These are phyloP conservation scores for Uronychia binucleata DNA, from an alignment of 73 alveolate genomes.

Conservation along the genomic window DNA sequence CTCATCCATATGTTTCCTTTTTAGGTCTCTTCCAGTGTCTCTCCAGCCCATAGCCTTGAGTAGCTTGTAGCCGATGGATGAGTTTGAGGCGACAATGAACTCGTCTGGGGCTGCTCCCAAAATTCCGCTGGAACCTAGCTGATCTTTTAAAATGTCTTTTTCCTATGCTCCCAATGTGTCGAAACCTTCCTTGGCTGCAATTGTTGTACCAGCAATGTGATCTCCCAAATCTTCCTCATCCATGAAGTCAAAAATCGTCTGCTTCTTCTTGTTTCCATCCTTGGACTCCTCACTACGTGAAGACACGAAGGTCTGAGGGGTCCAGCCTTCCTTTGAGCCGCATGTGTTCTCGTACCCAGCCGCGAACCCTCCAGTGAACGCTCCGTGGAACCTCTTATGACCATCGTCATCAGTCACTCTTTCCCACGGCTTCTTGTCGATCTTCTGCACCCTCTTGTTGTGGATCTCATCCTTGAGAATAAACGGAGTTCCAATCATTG, in stretches of 20 bases:
- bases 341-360: constrained; percentile 74
- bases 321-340: constrained; percentile 68
- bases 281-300: constrained; percentile 13
- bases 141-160: background rate
- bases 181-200: background rate
- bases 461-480: constrained; percentile 17
- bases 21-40: background rate
- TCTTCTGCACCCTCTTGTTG: constrained; percentile 7
- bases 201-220: constrained; percentile 5
- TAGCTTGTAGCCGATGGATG: background rate
- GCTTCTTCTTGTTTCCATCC: constrained; percentile 19
- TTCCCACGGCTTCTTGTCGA: constrained; percentile 12
- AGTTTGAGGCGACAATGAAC: background rate
- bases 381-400: constrained; percentile 71
- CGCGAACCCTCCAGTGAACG: constrained; percentile 79
- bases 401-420: constrained; percentile 63
- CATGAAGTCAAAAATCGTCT: constrained; percentile 67
- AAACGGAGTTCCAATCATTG: constrained; percentile 57
- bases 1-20: background rate
- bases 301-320: constrained; percentile 62
- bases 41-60: background rate
- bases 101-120: background rate
- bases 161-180: background rate
- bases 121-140: background rate
- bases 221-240: constrained; percentile 80